Evolutionary conservation across 192 early-diverging fungal species (phyloP).

Genomic region (Rhizophagus clarus): DNA sequence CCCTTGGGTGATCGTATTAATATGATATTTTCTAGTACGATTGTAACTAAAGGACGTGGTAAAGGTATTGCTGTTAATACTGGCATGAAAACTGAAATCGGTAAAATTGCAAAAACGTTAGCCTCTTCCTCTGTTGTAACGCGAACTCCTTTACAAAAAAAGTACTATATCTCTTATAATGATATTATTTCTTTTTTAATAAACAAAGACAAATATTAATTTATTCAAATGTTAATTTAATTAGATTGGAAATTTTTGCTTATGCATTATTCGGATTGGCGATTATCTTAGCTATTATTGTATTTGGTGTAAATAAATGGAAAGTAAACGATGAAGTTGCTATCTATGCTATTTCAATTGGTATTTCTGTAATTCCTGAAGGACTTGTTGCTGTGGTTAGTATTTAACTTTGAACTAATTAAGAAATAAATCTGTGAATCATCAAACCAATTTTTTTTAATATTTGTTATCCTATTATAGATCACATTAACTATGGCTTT

Average conservation of each 20-base stretch:
- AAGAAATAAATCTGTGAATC: too few species aligned
- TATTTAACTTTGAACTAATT: too few species aligned
- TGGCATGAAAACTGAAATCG: slow-evolving; percentile 90
- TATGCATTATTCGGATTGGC: slow-evolving; percentile 70
- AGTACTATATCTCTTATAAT: slow-evolving; percentile 11
- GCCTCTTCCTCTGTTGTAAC: slow-evolving; percentile 54
- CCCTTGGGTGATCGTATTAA: slow-evolving; percentile 92
- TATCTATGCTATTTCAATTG: slow-evolving; percentile 81
- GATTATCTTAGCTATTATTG: slow-evolving; percentile 78
- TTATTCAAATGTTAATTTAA: too few species aligned
- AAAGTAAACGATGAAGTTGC: slow-evolving; percentile 59
- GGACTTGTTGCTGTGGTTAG: slow-evolving; percentile 93
- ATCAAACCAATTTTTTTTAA: too few species aligned
- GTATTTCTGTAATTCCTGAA: slow-evolving; percentile 93
- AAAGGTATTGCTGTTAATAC: slow-evolving; percentile 87
- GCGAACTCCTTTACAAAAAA: slow-evolving; percentile 68
- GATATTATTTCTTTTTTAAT: too few species aligned
- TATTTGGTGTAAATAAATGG: slow-evolving; percentile 77
- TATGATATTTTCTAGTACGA: slow-evolving; percentile 88
- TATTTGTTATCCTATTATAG: too few species aligned
- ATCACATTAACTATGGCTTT: slow-evolving; percentile 89
- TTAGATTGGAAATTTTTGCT: slow-evolving; percentile 71
- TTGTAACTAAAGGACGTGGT: slow-evolving; percentile 85
- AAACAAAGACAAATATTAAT: too few species aligned
- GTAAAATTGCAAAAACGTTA: slow-evolving; percentile 86